Evolutionary conservation across 2,329 filamentous ascomycete genomes (phyloP).

Genomic region (Ophiostoma montium): DNA sequence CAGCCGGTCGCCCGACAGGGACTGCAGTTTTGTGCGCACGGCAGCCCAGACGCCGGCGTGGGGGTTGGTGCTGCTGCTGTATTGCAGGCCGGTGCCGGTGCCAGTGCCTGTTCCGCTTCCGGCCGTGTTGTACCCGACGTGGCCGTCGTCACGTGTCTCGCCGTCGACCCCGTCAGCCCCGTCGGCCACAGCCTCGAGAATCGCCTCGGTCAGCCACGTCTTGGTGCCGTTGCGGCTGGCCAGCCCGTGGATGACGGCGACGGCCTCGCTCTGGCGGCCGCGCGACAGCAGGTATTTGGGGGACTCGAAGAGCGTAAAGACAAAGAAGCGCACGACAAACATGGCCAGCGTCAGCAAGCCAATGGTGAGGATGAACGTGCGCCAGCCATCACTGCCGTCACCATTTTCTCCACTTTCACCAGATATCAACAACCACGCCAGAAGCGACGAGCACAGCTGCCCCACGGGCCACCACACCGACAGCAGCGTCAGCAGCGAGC

Average conservation of each 20-base stretch:
- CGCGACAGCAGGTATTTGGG: conserved; percentile 68
- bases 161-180: conserved; percentile 19
- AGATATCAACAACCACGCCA: conserved; percentile 65
- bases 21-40: conserved; percentile 43
- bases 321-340: conserved; percentile 64
- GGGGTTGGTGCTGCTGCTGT: no score
- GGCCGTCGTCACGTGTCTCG: background rate
- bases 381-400: conserved; percentile 52
- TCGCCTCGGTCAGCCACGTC: conserved; percentile 65
- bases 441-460: conserved; percentile 55
- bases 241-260: conserved; percentile 66
- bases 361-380: conserved; percentile 56
- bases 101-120: background rate
- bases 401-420: no score
- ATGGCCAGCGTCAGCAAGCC: conserved; percentile 61
- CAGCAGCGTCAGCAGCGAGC: conserved; percentile 61
- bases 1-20: conserved; percentile 55
- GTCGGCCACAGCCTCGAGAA: conserved; percentile 41
- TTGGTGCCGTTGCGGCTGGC: conserved; percentile 55
- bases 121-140: conserved; percentile 7
- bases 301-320: conserved; percentile 73
- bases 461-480: conserved; percentile 81
- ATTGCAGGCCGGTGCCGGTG: no score
- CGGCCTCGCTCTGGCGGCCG: conserved; percentile 65
- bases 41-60: conserved; percentile 17